Conservation (phyloP, 306 rosid species). For the Canavalia ensiformis region DNA sequence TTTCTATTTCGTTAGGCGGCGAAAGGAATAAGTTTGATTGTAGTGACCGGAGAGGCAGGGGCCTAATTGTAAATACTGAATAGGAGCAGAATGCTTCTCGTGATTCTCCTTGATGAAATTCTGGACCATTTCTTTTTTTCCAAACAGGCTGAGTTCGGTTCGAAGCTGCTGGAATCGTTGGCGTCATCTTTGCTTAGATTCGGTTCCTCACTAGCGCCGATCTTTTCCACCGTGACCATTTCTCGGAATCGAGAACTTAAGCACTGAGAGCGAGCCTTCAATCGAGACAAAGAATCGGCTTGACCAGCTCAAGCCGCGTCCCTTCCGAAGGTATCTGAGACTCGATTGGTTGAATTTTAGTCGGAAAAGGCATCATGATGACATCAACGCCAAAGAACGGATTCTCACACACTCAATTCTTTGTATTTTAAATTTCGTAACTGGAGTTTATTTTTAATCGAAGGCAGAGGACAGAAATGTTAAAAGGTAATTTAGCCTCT, state of each 20-base stretch:
- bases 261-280: slow-evolving; percentile 77
- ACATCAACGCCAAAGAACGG: background rate
- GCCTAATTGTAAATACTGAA: too few species aligned
- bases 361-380: slow-evolving; percentile 61
- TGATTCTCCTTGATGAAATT: slow-evolving; percentile 78
- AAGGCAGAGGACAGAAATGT: slow-evolving; percentile 33
- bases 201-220: slow-evolving; percentile 48
- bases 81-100: slow-evolving; percentile 62
- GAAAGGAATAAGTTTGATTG: too few species aligned
- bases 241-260: slow-evolving; percentile 74
- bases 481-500: slow-evolving; percentile 28
- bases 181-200: slow-evolving; percentile 54
- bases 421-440: slow-evolving; percentile 49
- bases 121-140: slow-evolving; percentile 89
- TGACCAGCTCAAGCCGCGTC: slow-evolving; percentile 57
- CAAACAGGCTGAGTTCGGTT: slow-evolving; percentile 81
- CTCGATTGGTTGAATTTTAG: slow-evolving; percentile 89
- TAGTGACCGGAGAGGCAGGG: too few species aligned
- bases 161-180: slow-evolving; percentile 56
- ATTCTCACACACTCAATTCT: slow-evolving; percentile 45
- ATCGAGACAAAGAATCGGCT: slow-evolving; percentile 77
- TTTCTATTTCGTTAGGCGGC: too few species aligned
- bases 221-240: slow-evolving; percentile 58
- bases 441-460: slow-evolving; percentile 21
- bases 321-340: slow-evolving; percentile 56